Conservation (phyloP, 768 basidiomycete species). For the Sarcomyxa edulis region DNA sequence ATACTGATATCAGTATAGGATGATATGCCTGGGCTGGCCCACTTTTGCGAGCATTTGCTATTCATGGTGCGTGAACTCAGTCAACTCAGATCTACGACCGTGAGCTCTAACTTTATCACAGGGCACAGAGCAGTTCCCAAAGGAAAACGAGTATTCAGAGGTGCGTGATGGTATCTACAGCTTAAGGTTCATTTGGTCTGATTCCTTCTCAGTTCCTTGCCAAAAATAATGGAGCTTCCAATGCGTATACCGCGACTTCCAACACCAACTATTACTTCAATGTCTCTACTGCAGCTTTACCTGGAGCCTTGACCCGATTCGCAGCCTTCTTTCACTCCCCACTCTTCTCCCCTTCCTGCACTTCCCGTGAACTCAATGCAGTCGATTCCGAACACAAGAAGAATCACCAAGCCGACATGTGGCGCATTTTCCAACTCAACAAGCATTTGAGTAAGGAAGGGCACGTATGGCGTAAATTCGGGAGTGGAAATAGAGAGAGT, state of each 20-base stretch:
- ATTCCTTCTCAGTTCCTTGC: constrained; percentile 53
- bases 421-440: constrained; percentile 94
- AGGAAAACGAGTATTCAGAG: constrained; percentile 93
- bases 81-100: constrained; percentile 1
- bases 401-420: constrained; percentile 85
- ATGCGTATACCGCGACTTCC: constrained; percentile 88
- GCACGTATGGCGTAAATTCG: constrained; percentile 90
- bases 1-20: constrained; percentile 33
- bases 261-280: constrained; percentile 90
- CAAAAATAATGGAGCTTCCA: constrained; percentile 80
- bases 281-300: constrained; percentile 57
- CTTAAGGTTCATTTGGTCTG: neutral
- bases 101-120: constrained; percentile 26
- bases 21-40: constrained; percentile 91
- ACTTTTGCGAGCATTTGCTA: constrained; percentile 93
- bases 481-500: constrained; percentile 78
- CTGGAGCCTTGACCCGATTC: constrained; percentile 72
- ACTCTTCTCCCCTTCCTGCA: constrained; percentile 81
- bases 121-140: constrained; percentile 81
- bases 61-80: constrained; percentile 81
- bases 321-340: constrained; percentile 92
- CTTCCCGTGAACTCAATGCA: constrained; percentile 86
- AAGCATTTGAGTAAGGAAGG: constrained; percentile 77
- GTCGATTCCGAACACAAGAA: constrained; percentile 98
- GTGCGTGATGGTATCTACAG: constrained; percentile 29